phyloP scores from a whole-genome alignment of 768 basidiomycete genomes.

The Pholiota conissans region DNA sequence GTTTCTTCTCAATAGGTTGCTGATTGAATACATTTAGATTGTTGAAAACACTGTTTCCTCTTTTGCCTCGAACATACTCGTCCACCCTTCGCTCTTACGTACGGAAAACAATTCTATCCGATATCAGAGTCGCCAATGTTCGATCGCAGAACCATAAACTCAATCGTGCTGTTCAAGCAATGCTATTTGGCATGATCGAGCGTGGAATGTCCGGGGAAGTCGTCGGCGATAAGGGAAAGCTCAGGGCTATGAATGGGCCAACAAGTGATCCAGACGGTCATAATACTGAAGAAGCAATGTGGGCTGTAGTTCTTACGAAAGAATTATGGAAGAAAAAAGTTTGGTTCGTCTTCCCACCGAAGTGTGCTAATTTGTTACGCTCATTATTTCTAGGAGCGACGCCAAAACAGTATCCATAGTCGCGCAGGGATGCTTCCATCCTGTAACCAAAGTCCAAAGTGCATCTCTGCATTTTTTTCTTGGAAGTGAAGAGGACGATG shows the following conservation, averaged over 20 bases:
- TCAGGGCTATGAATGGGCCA: slow-evolving; percentile 38
- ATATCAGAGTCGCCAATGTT: slow-evolving; percentile 88
- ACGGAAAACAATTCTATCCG: slow-evolving; percentile 90
- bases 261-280: slow-evolving; percentile 37
- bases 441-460: slow-evolving; percentile 89
- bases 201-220: slow-evolving; percentile 84
- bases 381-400: slow-evolving; percentile 63
- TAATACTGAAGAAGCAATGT: slow-evolving; percentile 88
- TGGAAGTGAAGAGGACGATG: slow-evolving; percentile 77
- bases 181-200: slow-evolving; percentile 96
- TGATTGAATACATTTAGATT: slow-evolving; percentile 50
- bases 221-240: slow-evolving; percentile 80
- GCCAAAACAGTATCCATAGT: slow-evolving; percentile 92
- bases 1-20: background rate
- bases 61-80: slow-evolving; percentile 92
- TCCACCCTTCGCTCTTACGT: slow-evolving; percentile 82
- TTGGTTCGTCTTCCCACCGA: slow-evolving; percentile 51
- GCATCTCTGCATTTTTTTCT: slow-evolving; percentile 97
- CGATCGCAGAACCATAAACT: slow-evolving; percentile 92
- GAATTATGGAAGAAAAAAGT: slow-evolving; percentile 93
- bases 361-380: background rate
- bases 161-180: slow-evolving; percentile 92
- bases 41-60: slow-evolving; percentile 87
- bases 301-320: slow-evolving; percentile 92
- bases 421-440: slow-evolving; percentile 90